Percentiles rank a stretch among this genome's conserved stretches.
phyloP scores from a whole-genome alignment of 257 asterid species.

The Solanum rostratum region DNA sequence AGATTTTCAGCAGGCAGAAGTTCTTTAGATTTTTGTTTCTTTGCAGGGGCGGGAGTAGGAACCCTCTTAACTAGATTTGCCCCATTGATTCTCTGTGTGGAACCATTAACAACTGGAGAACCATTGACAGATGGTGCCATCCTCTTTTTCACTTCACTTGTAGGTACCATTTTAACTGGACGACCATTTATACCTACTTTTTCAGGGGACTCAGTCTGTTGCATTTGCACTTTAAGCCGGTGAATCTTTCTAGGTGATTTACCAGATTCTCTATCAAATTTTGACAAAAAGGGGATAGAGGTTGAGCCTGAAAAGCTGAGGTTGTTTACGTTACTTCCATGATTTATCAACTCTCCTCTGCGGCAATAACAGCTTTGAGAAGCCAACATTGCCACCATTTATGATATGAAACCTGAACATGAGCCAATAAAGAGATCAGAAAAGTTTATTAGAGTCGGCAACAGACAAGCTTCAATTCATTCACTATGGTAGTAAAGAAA shows the following conservation, averaged over 20 bases:
- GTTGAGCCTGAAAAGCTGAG: conserved; percentile 39
- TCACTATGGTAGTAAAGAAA: not conserved
- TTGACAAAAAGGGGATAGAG: conserved; percentile 12
- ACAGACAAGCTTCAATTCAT: not conserved
- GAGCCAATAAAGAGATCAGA: not conserved
- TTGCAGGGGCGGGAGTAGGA: conserved; percentile 17
- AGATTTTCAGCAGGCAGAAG: conserved; percentile 62
- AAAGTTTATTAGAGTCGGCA: not conserved
- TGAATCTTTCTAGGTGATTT: conserved; percentile 11
- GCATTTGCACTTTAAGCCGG: conserved; percentile 35
- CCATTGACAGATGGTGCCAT: conserved; percentile 17
- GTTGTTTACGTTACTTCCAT: conserved; percentile 28
- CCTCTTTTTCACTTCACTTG: conserved; percentile 39
- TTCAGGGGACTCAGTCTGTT: conserved; percentile 36
- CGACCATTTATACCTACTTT: conserved; percentile 52
- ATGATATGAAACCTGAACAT: conserved; percentile 19
- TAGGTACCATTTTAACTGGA: conserved; percentile 57
- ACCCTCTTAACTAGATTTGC: conserved; percentile 40
- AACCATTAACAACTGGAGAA: conserved; percentile 22
- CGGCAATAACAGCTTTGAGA: conserved; percentile 58
- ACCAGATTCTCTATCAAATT: conserved; percentile 8
- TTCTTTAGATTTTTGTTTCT: conserved; percentile 15
- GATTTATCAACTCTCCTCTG: conserved; percentile 24
- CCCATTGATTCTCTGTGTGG: conserved; percentile 23
- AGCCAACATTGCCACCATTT: conserved; percentile 67